Evolutionary conservation across 2,329 filamentous ascomycete species (phyloP), one percentile per base, ranked within the genome.

Genomic region (Trichoderma simmonsii): DNA sequence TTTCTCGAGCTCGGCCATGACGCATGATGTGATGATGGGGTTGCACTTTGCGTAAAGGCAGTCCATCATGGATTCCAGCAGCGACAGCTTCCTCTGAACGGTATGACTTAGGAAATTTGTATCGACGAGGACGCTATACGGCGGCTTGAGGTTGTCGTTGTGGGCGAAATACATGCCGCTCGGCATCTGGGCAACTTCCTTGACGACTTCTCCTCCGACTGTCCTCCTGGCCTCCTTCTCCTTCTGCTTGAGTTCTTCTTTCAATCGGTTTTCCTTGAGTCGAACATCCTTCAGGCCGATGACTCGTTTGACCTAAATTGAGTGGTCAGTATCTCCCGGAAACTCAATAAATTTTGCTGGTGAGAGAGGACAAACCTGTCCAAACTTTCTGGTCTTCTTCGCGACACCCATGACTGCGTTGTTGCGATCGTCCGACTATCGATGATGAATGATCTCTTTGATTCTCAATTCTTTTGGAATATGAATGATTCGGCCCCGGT

Each of bases 311-410:
- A 94, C 90, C 83, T 89, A 70, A 32, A 21, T n/a, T 69, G 56
- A 26, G 18, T 48, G 34, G 60, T 72, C 64, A 72, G 43, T 36
- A 28, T 48, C 7, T 28, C 12, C 65, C 11, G 28, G 67, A 78
- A 75, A 76, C 68, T 59, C 60, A 57, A 71, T 74, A 67, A 71
- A 26, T 64, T 73, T 75, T 78, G 80, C 82, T 79, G 75, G 79
- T 77, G 77, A 75, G 71, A 3, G 62, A 68, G 66, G 48, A 73
- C 83, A 73, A 78, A 89, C 89, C 80, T 87, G 85, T 64, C 90
- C 95, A 81, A 97, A 98, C 85, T 98, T 98, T 85, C 95, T 91
- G 68, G 93, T 97, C 81, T 91, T 93, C 86, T 97, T 97, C 74
- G 91, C 89, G 76, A 94, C 89, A 83, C 94, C 95, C 95, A 98